A percentile compares a stretch with the other conserved stretches of the same genome.
These are phyloP conservation scores for Davidsoniella neocaledoniae DNA, from an alignment of 2,329 filamentous ascomycete genomes.

Conservation along the genomic window DNA sequence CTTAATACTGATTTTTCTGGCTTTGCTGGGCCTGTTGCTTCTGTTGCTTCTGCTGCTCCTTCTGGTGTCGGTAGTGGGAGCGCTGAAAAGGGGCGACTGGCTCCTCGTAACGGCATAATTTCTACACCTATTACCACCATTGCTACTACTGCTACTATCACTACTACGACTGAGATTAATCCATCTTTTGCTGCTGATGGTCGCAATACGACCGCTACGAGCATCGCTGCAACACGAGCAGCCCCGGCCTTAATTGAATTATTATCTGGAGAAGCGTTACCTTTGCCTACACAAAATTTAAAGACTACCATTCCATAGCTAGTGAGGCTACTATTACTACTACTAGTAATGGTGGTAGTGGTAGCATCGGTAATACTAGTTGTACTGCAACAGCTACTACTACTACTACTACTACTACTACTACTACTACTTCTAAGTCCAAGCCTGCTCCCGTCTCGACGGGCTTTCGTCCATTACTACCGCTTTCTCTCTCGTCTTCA, in stretches of 20 bases:
- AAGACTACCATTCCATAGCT: neutral
- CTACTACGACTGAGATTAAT: neutral
- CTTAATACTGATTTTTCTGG: too few species aligned
- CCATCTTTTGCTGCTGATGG: neutral
- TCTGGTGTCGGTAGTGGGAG: neutral
- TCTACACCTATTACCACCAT: too few species aligned
- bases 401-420: neutral
- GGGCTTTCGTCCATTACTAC: neutral
- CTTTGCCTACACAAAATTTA: too few species aligned
- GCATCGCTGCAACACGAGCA: neutral
- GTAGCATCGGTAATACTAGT: neutral
- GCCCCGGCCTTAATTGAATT: too few species aligned
- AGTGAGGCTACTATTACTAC: neutral
- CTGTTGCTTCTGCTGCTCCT: neutral
- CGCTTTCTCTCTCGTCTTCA: neutral
- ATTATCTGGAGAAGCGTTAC: too few species aligned
- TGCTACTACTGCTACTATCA: neutral
- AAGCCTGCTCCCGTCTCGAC: too few species aligned
- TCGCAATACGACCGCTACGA: neutral
- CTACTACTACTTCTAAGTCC: neutral
- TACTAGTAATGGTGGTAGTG: neutral
- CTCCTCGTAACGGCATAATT: too few species aligned
- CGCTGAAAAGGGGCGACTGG: too few species aligned
- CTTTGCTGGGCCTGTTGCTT: too few species aligned
- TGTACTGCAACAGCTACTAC: neutral